These are phyloP conservation scores for Peltaster fructicola DNA, from an alignment of 2,329 filamentous ascomycete genomes.

Conservation along the genomic window DNA sequence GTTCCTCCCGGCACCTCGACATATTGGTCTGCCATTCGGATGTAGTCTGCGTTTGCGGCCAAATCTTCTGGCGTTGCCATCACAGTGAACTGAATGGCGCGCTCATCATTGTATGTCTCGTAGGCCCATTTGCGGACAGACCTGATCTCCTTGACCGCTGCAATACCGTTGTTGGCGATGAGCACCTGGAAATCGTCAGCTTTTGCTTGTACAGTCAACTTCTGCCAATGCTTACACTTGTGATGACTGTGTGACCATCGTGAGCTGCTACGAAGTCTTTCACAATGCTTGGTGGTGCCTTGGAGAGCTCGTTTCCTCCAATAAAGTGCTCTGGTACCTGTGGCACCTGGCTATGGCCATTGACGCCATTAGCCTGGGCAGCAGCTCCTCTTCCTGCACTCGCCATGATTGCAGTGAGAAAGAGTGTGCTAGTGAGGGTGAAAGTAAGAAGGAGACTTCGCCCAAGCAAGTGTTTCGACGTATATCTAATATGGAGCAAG, in stretches of 20 bases:
- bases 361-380: conserved; percentile 30
- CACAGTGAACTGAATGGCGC: conserved; percentile 96
- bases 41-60: conserved; percentile 95
- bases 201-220: conserved; percentile 2
- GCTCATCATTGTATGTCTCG: conserved; percentile 96
- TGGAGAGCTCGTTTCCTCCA: conserved; percentile 73
- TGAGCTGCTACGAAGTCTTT: conserved; percentile 88
- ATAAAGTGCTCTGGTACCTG: conserved; percentile 87
- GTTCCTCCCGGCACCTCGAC: conserved; percentile 97
- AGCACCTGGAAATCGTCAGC: conserved; percentile 47
- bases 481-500: too few relatives aligned
- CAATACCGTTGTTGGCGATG: conserved; percentile 99
- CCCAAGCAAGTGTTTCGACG: too few relatives aligned
- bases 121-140: conserved; percentile 99
- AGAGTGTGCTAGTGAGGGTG: too few relatives aligned
- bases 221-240: conserved; percentile 52
- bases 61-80: conserved; percentile 99
- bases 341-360: conserved; percentile 58
- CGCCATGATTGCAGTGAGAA: conserved; percentile 21
- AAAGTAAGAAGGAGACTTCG: too few relatives aligned
- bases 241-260: conserved; percentile 95
- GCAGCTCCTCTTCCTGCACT: conserved; percentile 23
- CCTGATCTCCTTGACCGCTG: conserved; percentile 96
- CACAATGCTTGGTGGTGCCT: conserved; percentile 67
- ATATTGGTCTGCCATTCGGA: conserved; percentile 98